These are phyloP conservation scores for Monascus purpureus DNA, from an alignment of 495 filamentous ascomycete genomes.

Conservation along the genomic window DNA sequence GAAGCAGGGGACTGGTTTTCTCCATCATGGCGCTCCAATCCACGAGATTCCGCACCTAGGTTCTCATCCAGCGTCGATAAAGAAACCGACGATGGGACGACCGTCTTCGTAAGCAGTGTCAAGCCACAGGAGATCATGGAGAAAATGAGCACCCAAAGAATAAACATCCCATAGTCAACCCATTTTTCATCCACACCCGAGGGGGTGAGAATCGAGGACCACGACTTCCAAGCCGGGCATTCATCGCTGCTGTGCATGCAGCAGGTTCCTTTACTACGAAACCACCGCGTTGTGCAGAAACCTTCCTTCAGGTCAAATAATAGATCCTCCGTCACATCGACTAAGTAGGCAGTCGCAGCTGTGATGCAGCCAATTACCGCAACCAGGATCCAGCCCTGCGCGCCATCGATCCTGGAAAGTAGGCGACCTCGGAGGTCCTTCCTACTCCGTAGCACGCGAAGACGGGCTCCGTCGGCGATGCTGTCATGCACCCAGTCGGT, in stretches of 20 bases:
- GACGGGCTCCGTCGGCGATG: constrained; percentile 83
- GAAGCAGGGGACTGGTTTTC: constrained; percentile 29
- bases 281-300: constrained; percentile 63
- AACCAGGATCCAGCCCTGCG: constrained; percentile 90
- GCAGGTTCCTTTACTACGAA: constrained; percentile 60
- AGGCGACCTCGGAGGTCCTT: constrained; percentile 77
- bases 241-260: constrained; percentile 47
- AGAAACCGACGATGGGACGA: constrained; percentile 75
- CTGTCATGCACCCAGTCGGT: constrained; percentile 98
- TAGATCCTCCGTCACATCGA: constrained; percentile 71
- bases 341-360: constrained; percentile 73
- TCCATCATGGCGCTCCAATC: constrained; percentile 23
- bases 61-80: constrained; percentile 84
- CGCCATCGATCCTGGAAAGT: constrained; percentile 64
- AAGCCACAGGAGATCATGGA: constrained; percentile 63
- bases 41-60: constrained; percentile 33
- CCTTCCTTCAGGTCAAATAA: constrained; percentile 88
- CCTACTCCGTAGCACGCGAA: constrained; percentile 65
- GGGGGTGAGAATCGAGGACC: constrained; percentile 52
- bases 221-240: constrained; percentile 63
- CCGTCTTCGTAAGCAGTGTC: constrained; percentile 77
- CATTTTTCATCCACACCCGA: constrained; percentile 39
- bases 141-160: constrained; percentile 55
- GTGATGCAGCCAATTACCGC: constrained; percentile 83
- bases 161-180: constrained; percentile 65